A percentile compares a stretch with the other conserved stretches of the same genome.
Evolutionary conservation across 495 filamentous ascomycete species (phyloP).

Genomic region (Aspergillus nidulans): DNA sequence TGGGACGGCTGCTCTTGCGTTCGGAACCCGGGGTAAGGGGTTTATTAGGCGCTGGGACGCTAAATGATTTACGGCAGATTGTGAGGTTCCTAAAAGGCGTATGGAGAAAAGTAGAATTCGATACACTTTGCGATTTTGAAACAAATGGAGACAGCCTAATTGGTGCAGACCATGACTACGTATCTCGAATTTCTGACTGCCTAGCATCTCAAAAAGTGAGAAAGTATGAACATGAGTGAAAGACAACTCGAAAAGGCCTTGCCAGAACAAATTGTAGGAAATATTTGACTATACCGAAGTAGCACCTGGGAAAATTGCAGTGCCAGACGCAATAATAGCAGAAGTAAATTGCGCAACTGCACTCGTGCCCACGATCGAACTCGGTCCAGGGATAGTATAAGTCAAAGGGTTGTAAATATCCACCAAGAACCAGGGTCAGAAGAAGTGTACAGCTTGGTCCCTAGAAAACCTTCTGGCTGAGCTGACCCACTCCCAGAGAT

Average conservation of each 20-base stretch:
- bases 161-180: too few species aligned
- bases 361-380: conserved; percentile 25
- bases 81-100: too few species aligned
- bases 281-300: neutral
- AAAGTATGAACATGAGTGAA: too few species aligned
- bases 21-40: neutral
- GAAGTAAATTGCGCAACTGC: conserved; percentile 18
- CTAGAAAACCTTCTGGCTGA: conserved; percentile 46
- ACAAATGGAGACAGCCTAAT: too few species aligned
- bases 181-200: too few species aligned
- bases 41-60: too few species aligned
- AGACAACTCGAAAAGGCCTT: neutral
- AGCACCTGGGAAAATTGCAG: conserved; percentile 1
- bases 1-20: neutral
- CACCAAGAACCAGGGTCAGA: conserved; percentile 53
- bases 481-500: conserved; percentile 55
- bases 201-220: too few species aligned
- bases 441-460: conserved; percentile 52
- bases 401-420: conserved; percentile 49
- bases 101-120: too few species aligned
- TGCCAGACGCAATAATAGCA: conserved; percentile 21
- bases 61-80: too few species aligned
- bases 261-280: neutral
- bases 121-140: too few species aligned
- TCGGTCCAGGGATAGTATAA: conserved; percentile 47